phyloP scores from a whole-genome alignment of 805 yeast species.

The Cyberlindnera amylophila region DNA sequence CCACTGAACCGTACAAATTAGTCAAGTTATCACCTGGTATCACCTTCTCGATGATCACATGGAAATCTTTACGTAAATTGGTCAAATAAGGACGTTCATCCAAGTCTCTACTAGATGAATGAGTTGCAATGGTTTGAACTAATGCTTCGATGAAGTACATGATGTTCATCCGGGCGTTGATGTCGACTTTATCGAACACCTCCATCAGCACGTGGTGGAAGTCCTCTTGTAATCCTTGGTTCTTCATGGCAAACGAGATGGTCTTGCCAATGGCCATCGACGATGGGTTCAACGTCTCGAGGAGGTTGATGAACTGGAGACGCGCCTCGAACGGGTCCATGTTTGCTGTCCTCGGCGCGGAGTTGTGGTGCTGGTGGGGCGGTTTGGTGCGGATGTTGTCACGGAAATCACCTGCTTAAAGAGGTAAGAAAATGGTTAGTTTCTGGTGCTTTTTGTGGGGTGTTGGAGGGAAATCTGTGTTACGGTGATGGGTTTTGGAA shows the following conservation, averaged over 20 bases:
- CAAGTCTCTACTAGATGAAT: conserved; percentile 2
- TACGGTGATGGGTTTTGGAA: too few relatives aligned
- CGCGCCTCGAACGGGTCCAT: conserved; percentile 93
- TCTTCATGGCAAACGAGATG: conserved; percentile 42
- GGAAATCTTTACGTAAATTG: conserved; percentile 32
- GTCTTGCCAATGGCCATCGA: conserved; percentile 38
- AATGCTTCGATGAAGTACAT: conserved; percentile 69
- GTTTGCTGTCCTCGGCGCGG: neutral
- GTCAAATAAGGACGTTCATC: conserved; percentile 22
- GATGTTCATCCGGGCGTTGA: conserved; percentile 62
- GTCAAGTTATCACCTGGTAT: conserved; percentile 30
- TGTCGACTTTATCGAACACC: conserved; percentile 46
- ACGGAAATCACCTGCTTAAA: too few relatives aligned
- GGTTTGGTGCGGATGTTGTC: too few relatives aligned
- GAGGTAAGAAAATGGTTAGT: too few relatives aligned
- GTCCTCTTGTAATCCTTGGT: conserved; percentile 61
- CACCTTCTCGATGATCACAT: conserved; percentile 31
- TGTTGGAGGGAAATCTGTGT: too few relatives aligned
- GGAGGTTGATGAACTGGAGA: conserved; percentile 64
- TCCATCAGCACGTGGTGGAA: conserved; percentile 64
- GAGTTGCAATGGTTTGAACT: conserved; percentile 33
- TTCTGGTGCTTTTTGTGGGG: too few relatives aligned
- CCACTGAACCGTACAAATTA: conserved; percentile 21
- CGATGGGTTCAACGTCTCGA: conserved; percentile 65
- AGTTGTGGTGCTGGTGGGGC: too few relatives aligned